Evolutionary conservation across 2,329 filamentous ascomycete species (phyloP), one percentile per base, ranked within the genome.

Genomic region (Tolypocladium inflatum): DNA sequence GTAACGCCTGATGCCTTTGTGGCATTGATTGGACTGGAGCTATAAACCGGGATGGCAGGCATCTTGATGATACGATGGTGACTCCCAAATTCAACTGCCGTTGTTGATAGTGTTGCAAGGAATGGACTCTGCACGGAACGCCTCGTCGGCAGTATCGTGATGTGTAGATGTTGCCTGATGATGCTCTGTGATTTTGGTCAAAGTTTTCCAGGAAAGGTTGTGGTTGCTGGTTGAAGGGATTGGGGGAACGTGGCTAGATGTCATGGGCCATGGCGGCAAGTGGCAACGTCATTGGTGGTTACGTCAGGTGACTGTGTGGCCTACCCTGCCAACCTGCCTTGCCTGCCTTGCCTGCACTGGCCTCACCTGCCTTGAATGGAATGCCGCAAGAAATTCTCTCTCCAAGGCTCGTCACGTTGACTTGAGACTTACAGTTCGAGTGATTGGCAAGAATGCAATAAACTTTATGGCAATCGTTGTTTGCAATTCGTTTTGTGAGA

Each of bases 11-110:
- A 73, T 54, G 81, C 74, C 70, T 83, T 85, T 59, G 78, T 73
- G 42, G 80, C 78, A 64, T 75, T 80, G 68, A 86, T 84, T 52
- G 84, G 83, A 67, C 81, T 84, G 57, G 79, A 70, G 41, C 77
- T 79, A 70, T 84, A 83, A 48, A 86, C 78, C 54, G 79, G 80
- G 61, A 87, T 79, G n/a, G 82, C 78, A 54, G 83, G 76, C 83
- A 86, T 86, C n/a, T 53, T 73, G 66, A 23, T 38, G 23, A n/a
- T 19, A 19, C 37, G 37, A 38, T 3, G 55, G 50, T 35, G 55
- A 23, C 45, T 33, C 26, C 45, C 11, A 2, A 19, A 17, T 50
- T 33, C 26, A 10, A 33, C 23, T 3, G 45, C 17, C 30, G 48
- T 15, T 35, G 30, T 37, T 8, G 30, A 21, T 52, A 10, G 48